These are phyloP conservation scores for Cytidiella melzeri DNA, from an alignment of 768 basidiomycete genomes.

Conservation along the genomic window DNA sequence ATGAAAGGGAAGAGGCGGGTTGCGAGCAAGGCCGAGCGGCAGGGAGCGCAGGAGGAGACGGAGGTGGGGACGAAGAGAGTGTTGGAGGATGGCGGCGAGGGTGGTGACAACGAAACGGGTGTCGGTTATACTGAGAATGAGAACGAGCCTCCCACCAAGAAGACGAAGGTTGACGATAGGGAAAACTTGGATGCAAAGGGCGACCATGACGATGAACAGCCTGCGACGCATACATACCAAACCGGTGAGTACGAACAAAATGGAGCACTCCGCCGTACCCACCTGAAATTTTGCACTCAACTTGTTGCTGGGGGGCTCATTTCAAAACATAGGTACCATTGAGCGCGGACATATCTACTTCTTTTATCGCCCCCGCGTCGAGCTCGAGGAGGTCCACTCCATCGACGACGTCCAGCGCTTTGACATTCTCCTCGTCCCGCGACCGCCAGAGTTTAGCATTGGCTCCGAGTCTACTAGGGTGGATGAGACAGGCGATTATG, in stretches of 20 bases:
- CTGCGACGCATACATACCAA: conserved; percentile 16
- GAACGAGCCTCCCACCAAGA: conserved; percentile 19
- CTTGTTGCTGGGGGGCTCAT: background rate
- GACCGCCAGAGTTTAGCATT: conserved; percentile 38
- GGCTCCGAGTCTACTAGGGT: conserved; percentile 7
- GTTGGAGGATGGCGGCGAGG: conserved; percentile 11
- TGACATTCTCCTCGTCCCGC: conserved; percentile 55
- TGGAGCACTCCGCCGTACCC: background rate
- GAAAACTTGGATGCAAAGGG: background rate
- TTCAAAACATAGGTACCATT: conserved; percentile 36
- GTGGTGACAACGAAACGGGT: too few species aligned
- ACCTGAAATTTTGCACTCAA: too few species aligned
- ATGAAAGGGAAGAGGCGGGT: too few species aligned
- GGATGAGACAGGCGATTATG: conserved; percentile 16
- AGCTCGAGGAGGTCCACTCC: conserved; percentile 45
- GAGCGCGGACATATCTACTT: conserved; percentile 61
- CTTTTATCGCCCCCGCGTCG: conserved; percentile 55
- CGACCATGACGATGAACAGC: conserved; percentile 11
- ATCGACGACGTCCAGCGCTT: conserved; percentile 54
- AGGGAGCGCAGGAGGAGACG: conserved; percentile 8
- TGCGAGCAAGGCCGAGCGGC: background rate
- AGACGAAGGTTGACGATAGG: conserved; percentile 17
- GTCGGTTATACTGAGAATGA: too few species aligned
- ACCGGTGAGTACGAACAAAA: conserved; percentile 9
- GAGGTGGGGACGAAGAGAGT: conserved; percentile 18